Evolutionary conservation across 23 red algal genomes (phyloP).

Genomic region (Cyanidioschyzon merolae): DNA sequence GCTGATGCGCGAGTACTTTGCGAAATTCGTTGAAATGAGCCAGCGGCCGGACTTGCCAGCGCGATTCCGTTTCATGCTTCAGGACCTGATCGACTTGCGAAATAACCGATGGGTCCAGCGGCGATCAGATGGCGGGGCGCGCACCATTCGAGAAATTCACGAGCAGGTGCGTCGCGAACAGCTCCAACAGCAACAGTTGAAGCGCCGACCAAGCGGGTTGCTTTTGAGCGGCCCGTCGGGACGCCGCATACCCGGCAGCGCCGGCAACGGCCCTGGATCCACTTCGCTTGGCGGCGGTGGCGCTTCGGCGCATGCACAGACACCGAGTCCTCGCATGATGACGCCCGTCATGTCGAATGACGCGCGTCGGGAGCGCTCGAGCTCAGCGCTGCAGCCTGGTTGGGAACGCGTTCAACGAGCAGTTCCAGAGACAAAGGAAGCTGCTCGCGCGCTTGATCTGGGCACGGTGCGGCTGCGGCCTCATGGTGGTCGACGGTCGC

Average conservation of each 20-base stretch:
- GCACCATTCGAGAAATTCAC: slow-evolving; percentile 89
- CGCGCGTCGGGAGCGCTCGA: not conserved
- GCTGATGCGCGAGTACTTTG: slow-evolving; percentile 51
- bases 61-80: slow-evolving; percentile 88
- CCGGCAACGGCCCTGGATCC: not conserved
- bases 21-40: slow-evolving; percentile 26
- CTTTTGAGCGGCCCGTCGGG: not conserved
- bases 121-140: slow-evolving; percentile 51
- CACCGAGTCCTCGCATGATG: not conserved
- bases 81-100: slow-evolving; percentile 83
- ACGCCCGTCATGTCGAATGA: not conserved
- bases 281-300: not conserved
- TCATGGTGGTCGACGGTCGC: not conserved
- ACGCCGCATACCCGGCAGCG: not conserved
- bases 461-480: slow-evolving; percentile 1
- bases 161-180: slow-evolving; percentile 12
- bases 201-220: not conserved
- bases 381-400: not conserved
- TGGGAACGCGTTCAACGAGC: slow-evolving; percentile 10
- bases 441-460: slow-evolving; percentile 8
- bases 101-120: slow-evolving; percentile 59
- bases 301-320: not conserved
- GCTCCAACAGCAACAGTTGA: not conserved
- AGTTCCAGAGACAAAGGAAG: not conserved
- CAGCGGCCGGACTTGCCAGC: slow-evolving; percentile 43